Percentiles rank a stretch among this genome's conserved stretches.
Conservation (phyloP, 305 asterid genomes). For the Fraxinus dipetala region DNA sequence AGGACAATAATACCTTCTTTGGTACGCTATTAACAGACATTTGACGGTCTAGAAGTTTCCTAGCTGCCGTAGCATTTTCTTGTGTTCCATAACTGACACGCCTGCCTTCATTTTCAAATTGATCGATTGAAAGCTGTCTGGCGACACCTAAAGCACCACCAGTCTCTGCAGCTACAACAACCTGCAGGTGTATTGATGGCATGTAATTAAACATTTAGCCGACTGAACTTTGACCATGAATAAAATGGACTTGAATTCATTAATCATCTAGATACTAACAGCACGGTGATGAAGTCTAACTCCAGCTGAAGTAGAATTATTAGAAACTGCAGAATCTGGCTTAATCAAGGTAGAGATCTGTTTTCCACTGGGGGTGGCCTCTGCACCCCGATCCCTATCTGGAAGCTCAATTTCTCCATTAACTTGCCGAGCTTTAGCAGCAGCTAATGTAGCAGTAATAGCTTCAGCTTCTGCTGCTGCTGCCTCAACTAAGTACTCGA, state of each 20-base stretch:
- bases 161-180: conserved; percentile 97
- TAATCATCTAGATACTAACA: conserved; percentile 50
- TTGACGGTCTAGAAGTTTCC: conserved; percentile 93
- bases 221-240: not conserved
- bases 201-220: conserved; percentile 20
- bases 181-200: conserved; percentile 47
- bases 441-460: conserved; percentile 86
- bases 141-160: conserved; percentile 99
- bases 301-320: conserved; percentile 77
- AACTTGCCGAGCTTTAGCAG: conserved; percentile 95
- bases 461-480: conserved; percentile 99
- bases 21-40: conserved; percentile 96
- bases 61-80: conserved; percentile 96
- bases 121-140: conserved; percentile 98
- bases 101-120: conserved; percentile 97
- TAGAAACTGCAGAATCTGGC: conserved; percentile 71
- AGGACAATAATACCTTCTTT: conserved; percentile 58
- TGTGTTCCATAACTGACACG: conserved; percentile 99
- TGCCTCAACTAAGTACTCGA: conserved; percentile 96
- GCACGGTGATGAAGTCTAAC: conserved; percentile 99
- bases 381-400: conserved; percentile 95
- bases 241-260: not conserved
- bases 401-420: conserved; percentile 92
- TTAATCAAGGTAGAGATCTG: conserved; percentile 68
- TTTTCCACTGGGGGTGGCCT: conserved; percentile 95